These are phyloP conservation scores for Nicotiana sylvestris DNA, from an alignment of 257 asterid genomes.

Conservation along the genomic window DNA sequence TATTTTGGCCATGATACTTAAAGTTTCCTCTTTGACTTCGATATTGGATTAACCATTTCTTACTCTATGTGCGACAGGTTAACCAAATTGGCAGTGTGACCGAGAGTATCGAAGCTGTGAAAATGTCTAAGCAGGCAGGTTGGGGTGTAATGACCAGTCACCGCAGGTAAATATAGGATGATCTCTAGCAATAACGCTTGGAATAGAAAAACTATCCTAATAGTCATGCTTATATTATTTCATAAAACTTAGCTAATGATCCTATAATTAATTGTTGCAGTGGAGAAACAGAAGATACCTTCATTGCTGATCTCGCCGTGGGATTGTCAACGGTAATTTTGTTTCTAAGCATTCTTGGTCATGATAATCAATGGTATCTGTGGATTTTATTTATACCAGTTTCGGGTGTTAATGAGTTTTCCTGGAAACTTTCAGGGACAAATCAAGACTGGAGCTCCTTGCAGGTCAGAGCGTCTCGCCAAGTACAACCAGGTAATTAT, in stretches of 20 bases:
- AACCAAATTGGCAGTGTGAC: constrained; percentile 98
- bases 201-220: not conserved
- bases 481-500: constrained; percentile 82
- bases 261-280: constrained; percentile 29
- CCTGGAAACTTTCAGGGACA: constrained; percentile 60
- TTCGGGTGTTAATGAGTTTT: not conserved
- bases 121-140: constrained; percentile 92
- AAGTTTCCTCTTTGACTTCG: not conserved
- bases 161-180: constrained; percentile 54
- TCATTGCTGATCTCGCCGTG: constrained; percentile 96
- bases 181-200: not conserved
- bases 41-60: not conserved
- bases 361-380: too few species aligned
- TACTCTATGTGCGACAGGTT: constrained; percentile 39
- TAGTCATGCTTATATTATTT: not conserved
- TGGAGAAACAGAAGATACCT: constrained; percentile 98
- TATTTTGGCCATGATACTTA: not conserved
- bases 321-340: constrained; percentile 83
- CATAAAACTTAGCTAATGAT: not conserved
- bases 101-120: constrained; percentile 95
- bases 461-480: constrained; percentile 96
- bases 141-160: constrained; percentile 99
- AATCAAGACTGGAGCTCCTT: constrained; percentile 98
- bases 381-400: not conserved
- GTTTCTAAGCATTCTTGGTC: not conserved